Evolutionary conservation across 2,329 filamentous ascomycete genomes (phyloP).

Genomic region (Thermoascus crustaceus): DNA sequence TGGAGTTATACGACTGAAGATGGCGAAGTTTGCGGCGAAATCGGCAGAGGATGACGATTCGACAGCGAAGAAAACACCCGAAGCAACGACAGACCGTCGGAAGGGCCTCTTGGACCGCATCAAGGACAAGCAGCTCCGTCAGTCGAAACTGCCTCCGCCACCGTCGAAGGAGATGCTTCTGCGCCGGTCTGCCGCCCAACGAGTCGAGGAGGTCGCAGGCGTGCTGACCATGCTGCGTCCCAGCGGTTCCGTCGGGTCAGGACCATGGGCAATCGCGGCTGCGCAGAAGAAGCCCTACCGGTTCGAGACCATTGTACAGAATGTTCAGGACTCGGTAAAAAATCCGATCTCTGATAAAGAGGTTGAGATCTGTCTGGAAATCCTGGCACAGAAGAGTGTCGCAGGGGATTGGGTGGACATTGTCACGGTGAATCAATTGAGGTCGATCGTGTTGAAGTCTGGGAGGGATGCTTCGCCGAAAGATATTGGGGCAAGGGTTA

Average conservation of each 20-base stretch:
- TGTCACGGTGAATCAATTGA: constrained; percentile 37
- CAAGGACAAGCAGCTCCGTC: constrained; percentile 55
- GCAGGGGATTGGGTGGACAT: constrained; percentile 44
- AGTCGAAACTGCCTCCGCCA: constrained; percentile 38
- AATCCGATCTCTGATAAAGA: constrained; percentile 43
- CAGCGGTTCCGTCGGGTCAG: constrained; percentile 23
- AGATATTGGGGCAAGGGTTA: constrained; percentile 27
- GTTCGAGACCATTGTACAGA: constrained; percentile 54
- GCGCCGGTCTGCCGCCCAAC: constrained; percentile 57
- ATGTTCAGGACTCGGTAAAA: constrained; percentile 58
- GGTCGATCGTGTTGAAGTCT: constrained; percentile 41
- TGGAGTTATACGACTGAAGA: constrained; percentile 30
- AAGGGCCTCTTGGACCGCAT: constrained; percentile 69
- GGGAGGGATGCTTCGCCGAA: constrained; percentile 27
- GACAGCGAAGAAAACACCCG: constrained; percentile 18
- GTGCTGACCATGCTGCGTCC: constrained; percentile 57
- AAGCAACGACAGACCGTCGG: constrained; percentile 25
- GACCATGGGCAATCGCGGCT: constrained; percentile 20
- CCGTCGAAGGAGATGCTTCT: constrained; percentile 49
- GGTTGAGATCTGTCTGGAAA: constrained; percentile 39
- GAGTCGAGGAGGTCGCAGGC: constrained; percentile 59
- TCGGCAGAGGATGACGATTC: constrained; percentile 11
- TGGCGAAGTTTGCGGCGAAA: constrained; percentile 21
- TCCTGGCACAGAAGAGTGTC: constrained; percentile 40
- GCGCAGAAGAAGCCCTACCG: constrained; percentile 56